Conservation (phyloP, 169 alveolate species). For the Theileria sp. region DNA sequence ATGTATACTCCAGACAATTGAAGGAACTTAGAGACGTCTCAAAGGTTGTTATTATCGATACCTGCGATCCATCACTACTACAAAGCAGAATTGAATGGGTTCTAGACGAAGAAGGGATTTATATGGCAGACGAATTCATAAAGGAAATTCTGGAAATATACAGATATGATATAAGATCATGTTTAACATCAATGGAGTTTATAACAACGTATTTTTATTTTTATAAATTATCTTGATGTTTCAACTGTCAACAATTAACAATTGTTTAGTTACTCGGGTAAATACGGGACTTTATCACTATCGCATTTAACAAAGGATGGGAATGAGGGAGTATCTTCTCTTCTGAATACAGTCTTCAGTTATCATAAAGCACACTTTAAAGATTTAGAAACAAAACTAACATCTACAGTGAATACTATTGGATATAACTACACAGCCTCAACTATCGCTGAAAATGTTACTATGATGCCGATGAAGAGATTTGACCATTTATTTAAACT, state of each 20-base stretch:
- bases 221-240: conserved; percentile 8
- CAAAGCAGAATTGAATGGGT: conserved; percentile 62
- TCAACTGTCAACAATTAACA: conserved; percentile 1
- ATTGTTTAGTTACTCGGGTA: conserved; percentile 21
- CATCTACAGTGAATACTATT: neutral
- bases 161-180: conserved; percentile 69
- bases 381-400: conserved; percentile 11
- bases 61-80: conserved; percentile 63
- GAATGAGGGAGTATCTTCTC: conserved; percentile 36
- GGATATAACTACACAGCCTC: conserved; percentile 26
- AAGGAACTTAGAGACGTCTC: conserved; percentile 75
- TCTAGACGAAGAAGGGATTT: conserved; percentile 62
- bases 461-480: conserved; percentile 29
- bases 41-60: conserved; percentile 68
- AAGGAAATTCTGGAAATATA: conserved; percentile 65
- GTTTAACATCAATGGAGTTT: conserved; percentile 48
- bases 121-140: conserved; percentile 56
- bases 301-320: conserved; percentile 49
- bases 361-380: neutral
- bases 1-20: conserved; percentile 75
- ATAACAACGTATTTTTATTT: conserved; percentile 21
- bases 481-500: conserved; percentile 21
- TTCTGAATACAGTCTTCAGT: conserved; percentile 35
- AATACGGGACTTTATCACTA: neutral
- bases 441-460: conserved; percentile 9